Conservation (phyloP, 2,329 filamentous ascomycete species). For the Saccharata proteae region DNA sequence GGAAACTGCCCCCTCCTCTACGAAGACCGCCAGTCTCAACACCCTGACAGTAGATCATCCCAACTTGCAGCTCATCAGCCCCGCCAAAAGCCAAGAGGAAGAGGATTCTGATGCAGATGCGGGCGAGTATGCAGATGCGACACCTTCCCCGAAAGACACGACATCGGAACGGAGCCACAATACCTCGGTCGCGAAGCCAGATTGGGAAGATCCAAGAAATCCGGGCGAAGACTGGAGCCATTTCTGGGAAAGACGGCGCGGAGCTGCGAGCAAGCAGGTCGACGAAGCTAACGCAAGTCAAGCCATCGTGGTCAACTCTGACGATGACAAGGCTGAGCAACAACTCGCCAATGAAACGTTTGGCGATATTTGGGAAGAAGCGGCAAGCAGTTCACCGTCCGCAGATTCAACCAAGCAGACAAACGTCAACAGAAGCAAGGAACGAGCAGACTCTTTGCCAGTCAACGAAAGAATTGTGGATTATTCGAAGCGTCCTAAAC, state of each 20-base stretch:
- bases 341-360: constrained; percentile 12
- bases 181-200: not conserved
- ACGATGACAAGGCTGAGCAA: constrained; percentile 7
- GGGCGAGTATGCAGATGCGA: constrained; percentile 19
- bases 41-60: constrained; percentile 12
- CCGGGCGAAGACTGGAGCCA: constrained; percentile 1
- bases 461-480: constrained; percentile 10
- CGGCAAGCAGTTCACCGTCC: no score
- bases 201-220: not conserved
- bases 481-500: not conserved
- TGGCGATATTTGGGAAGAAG: constrained; percentile 36
- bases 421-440: constrained; percentile 3
- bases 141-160: constrained; percentile 2
- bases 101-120: constrained; percentile 16
- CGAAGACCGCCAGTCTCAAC: no score
- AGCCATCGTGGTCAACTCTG: constrained; percentile 13
- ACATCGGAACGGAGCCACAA: constrained; percentile 3
- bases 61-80: constrained; percentile 18
- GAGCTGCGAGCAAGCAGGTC: constrained; percentile 10
- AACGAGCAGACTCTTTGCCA: constrained; percentile 22
- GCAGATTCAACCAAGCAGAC: constrained; percentile 12
- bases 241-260: constrained; percentile 8
- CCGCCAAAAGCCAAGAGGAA: constrained; percentile 11
- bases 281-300: constrained; percentile 10
- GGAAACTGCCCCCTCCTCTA: no score